These are phyloP conservation scores for Lantana camara DNA, from an alignment of 257 asterid genomes.

Conservation along the genomic window DNA sequence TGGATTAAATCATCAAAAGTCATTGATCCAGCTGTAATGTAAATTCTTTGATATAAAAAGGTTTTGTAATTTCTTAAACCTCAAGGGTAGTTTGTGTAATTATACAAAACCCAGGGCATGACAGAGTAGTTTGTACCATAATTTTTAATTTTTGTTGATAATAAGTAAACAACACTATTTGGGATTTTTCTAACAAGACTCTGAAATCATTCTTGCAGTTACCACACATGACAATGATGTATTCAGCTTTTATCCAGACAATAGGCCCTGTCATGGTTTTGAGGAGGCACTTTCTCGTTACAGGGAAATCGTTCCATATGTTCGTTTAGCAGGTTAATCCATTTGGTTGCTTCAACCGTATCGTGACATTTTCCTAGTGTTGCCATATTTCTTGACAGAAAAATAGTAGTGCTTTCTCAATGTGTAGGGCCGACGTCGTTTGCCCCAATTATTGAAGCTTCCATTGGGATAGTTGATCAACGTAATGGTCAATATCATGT, in stretches of 20 bases:
- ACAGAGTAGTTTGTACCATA: too few species aligned
- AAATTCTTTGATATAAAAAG: too few species aligned
- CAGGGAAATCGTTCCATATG: conserved; percentile 64
- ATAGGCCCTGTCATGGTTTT: conserved; percentile 69
- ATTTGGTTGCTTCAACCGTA: conserved; percentile 2
- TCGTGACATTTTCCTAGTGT: not conserved
- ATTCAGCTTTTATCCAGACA: conserved; percentile 70
- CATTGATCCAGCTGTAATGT: too few species aligned
- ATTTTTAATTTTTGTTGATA: too few species aligned
- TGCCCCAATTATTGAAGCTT: conserved; percentile 85
- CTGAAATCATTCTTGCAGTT: conserved; percentile 42
- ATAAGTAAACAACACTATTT: too few species aligned
- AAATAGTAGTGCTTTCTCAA: not conserved
- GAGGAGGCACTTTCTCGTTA: conserved; percentile 79
- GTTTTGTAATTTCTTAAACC: too few species aligned
- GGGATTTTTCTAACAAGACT: not conserved
- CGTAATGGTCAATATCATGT: conserved; percentile 90
- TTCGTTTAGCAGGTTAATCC: conserved; percentile 68
- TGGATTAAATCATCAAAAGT: too few species aligned
- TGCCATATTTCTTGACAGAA: conserved; percentile 8
- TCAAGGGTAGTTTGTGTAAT: too few species aligned
- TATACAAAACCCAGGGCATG: too few species aligned
- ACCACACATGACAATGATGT: conserved; percentile 81
- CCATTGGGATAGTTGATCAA: conserved; percentile 79
- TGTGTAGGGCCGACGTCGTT: conserved; percentile 84